Conservation (phyloP, 495 filamentous ascomycete species). For the Penicillium samsonianum region DNA sequence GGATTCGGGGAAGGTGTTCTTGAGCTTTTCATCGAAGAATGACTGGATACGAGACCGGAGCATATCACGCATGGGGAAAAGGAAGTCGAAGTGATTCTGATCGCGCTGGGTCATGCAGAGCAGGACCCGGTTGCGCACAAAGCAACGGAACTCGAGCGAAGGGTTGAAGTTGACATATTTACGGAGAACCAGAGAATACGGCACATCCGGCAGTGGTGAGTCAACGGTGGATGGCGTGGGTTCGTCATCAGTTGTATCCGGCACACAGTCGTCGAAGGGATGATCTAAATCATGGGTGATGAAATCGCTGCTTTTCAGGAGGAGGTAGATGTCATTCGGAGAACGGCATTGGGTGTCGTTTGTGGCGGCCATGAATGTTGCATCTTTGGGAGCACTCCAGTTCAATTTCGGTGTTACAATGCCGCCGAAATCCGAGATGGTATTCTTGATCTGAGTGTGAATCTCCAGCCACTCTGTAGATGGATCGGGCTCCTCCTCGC, state of each 20-base stretch:
- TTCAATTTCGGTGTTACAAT: slow-evolving; percentile 89
- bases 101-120: slow-evolving; percentile 89
- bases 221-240: slow-evolving; percentile 1
- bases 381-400: slow-evolving; percentile 97
- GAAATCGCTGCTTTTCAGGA: slow-evolving; percentile 91
- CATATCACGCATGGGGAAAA: slow-evolving; percentile 62
- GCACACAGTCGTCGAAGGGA: slow-evolving; percentile 78
- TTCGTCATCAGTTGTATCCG: slow-evolving; percentile 30
- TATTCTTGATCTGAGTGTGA: slow-evolving; percentile 71
- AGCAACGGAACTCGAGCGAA: slow-evolving; percentile 90
- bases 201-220: slow-evolving; percentile 42
- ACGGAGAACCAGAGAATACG: slow-evolving; percentile 74
- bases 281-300: slow-evolving; percentile 92
- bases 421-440: slow-evolving; percentile 78
- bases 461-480: slow-evolving; percentile 66
- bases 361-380: slow-evolving; percentile 88
- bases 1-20: slow-evolving; percentile 76
- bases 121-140: slow-evolving; percentile 76
- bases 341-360: slow-evolving; percentile 87
- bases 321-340: slow-evolving; percentile 87
- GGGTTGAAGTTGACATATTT: slow-evolving; percentile 87
- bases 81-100: slow-evolving; percentile 84
- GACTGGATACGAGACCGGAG: slow-evolving; percentile 62
- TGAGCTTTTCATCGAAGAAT: slow-evolving; percentile 72
- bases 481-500: slow-evolving; percentile 55